Evolutionary conservation across 208 protist genomes (phyloP).

Genomic region (Wallacemonas collosoma): DNA sequence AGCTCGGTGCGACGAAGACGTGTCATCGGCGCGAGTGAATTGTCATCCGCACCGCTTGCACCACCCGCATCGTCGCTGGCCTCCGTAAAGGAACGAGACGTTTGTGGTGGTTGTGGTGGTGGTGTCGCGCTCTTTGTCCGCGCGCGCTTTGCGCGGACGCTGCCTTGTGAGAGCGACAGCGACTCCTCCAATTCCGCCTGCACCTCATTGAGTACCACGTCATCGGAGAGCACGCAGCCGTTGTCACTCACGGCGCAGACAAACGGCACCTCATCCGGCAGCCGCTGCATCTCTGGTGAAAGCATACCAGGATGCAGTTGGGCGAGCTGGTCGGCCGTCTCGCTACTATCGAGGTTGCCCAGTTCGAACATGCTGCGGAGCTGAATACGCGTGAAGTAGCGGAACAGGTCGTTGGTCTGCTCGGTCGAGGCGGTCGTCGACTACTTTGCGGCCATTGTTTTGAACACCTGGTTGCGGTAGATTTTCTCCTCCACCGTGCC

Average conservation of each 20-base stretch:
- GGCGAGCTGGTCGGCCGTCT: slow-evolving; percentile 73
- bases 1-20: too few relatives aligned
- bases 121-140: neutral
- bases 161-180: neutral
- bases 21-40: too few relatives aligned
- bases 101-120: neutral
- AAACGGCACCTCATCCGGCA: slow-evolving; percentile 4
- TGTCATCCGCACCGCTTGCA: too few relatives aligned
- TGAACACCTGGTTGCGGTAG: slow-evolving; percentile 98
- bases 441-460: slow-evolving; percentile 85
- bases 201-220: slow-evolving; percentile 29
- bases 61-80: too few relatives aligned
- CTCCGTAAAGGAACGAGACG: too few relatives aligned
- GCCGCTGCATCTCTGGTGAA: slow-evolving; percentile 7
- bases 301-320: slow-evolving; percentile 56
- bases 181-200: slow-evolving; percentile 2
- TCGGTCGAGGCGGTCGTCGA: slow-evolving; percentile 22
- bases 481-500: slow-evolving; percentile 98
- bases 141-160: slow-evolving; percentile 5
- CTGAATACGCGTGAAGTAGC: slow-evolving; percentile 87
- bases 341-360: slow-evolving; percentile 43
- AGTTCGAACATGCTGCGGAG: slow-evolving; percentile 83
- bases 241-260: slow-evolving; percentile 80
- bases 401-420: slow-evolving; percentile 36
- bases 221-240: slow-evolving; percentile 52